Percentiles rank a stretch among this genome's conserved stretches.
Evolutionary conservation across 768 basidiomycete species (phyloP).

Genomic region (Naganishia antarctica): DNA sequence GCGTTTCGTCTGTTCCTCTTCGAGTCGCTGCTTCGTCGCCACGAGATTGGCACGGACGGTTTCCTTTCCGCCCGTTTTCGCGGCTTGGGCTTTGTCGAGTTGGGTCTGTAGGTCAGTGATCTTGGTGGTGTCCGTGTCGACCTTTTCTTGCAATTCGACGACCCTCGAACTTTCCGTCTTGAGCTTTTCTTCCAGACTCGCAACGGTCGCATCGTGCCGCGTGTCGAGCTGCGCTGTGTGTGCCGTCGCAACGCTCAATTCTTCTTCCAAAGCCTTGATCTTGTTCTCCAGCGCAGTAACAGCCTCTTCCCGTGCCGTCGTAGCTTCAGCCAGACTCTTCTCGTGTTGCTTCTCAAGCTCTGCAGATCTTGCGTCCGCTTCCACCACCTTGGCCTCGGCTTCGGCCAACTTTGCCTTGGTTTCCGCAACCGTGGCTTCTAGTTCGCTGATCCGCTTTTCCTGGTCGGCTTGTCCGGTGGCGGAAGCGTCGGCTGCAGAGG

Average conservation of each 20-base stretch:
- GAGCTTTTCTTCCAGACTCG: constrained; percentile 2
- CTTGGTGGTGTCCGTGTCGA: background rate
- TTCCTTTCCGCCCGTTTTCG: constrained; percentile 31
- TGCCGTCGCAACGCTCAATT: background rate
- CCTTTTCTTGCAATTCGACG: background rate
- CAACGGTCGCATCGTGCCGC: background rate
- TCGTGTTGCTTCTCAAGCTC: background rate
- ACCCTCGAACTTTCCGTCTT: background rate
- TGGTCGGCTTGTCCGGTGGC: constrained; percentile 7
- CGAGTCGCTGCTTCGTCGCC: constrained; percentile 50
- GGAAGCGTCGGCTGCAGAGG: constrained; percentile 4
- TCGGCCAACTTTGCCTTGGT: constrained; percentile 68
- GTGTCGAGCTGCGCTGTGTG: background rate
- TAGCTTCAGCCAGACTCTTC: constrained; percentile 3
- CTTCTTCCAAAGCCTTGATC: constrained; percentile 25
- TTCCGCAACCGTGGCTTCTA: constrained; percentile 47
- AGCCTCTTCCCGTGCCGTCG: constrained; percentile 27
- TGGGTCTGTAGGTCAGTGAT: background rate
- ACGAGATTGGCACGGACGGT: constrained; percentile 35
- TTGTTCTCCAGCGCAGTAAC: constrained; percentile 21
- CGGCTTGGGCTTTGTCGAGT: constrained; percentile 1
- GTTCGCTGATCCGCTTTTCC: constrained; percentile 25
- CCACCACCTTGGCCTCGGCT: constrained; percentile 90
- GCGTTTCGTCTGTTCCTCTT: constrained; percentile 60
- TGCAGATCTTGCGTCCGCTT: constrained; percentile 44